Percentiles rank a stretch among this genome's conserved stretches.
These are phyloP conservation scores for Baorangia bicolor DNA, from an alignment of 768 basidiomycete species.

Conservation along the genomic window DNA sequence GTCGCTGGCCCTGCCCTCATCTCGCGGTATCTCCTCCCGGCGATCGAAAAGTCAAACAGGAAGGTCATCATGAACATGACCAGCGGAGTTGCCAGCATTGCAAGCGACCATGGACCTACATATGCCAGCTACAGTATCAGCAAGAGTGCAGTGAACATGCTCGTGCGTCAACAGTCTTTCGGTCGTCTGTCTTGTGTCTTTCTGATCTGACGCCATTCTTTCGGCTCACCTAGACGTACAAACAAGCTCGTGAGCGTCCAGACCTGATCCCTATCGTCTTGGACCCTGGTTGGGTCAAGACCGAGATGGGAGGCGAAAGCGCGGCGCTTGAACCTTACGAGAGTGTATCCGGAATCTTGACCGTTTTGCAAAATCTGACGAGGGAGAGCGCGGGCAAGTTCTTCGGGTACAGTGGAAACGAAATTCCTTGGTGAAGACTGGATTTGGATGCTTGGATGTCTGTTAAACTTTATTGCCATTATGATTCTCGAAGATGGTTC, in stretches of 20 bases:
- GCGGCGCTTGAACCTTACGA: conserved; percentile 32
- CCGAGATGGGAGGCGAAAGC: conserved; percentile 37
- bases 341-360: conserved; percentile 28
- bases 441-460: background rate
- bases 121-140: conserved; percentile 13
- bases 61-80: conserved; percentile 38
- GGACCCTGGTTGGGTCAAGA: conserved; percentile 53
- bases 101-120: background rate
- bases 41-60: conserved; percentile 32
- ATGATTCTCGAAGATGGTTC: background rate
- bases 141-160: conserved; percentile 12
- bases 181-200: background rate
- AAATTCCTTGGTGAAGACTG: conserved; percentile 10
- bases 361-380: background rate
- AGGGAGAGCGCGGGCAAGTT: conserved; percentile 6
- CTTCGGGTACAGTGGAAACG: conserved; percentile 8
- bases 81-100: conserved; percentile 34
- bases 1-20: conserved; percentile 34
- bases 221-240: conserved; percentile 8
- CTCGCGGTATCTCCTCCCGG: conserved; percentile 33
- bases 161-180: conserved; percentile 1
- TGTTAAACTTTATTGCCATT: background rate
- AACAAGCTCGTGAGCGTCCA: conserved; percentile 13
- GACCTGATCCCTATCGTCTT: conserved; percentile 1
- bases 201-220: background rate